Conservation (phyloP, 176 grass and related monocot genomes). For the Secale cereale region DNA sequence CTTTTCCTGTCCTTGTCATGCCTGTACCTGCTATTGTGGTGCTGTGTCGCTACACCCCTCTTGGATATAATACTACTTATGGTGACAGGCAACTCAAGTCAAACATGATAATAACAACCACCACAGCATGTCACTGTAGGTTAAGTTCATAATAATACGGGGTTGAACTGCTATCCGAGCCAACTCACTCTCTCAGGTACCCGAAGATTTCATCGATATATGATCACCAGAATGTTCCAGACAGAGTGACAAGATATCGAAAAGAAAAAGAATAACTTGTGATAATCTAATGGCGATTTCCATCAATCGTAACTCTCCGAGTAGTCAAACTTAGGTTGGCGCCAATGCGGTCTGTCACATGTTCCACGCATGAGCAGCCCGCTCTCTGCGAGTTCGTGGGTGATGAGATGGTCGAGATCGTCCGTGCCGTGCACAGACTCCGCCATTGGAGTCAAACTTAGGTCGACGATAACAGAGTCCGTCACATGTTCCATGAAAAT, state of each 20-base stretch:
- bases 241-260: not conserved
- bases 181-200: constrained; percentile 18
- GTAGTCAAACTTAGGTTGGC: not conserved
- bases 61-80: not conserved
- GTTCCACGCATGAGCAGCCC: constrained; percentile 45
- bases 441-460: constrained; percentile 17
- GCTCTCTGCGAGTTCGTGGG: constrained; percentile 34
- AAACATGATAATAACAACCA: too few species aligned
- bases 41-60: not conserved
- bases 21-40: not conserved
- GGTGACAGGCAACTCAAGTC: not conserved
- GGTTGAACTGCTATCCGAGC: not conserved
- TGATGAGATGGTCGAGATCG: constrained; percentile 33
- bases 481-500: not conserved
- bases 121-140: not conserved
- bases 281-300: not conserved
- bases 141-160: not conserved
- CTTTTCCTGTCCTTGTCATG: not conserved
- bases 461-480: not conserved
- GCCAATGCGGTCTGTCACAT: constrained; percentile 1
- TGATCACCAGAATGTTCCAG: constrained; percentile 5
- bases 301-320: not conserved
- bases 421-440: constrained; percentile 60
- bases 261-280: not conserved
- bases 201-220: constrained; percentile 13